Percentiles rank a stretch among this genome's conserved stretches.
Conservation (phyloP, 768 basidiomycete species). For the Tulasnella sp. region DNA sequence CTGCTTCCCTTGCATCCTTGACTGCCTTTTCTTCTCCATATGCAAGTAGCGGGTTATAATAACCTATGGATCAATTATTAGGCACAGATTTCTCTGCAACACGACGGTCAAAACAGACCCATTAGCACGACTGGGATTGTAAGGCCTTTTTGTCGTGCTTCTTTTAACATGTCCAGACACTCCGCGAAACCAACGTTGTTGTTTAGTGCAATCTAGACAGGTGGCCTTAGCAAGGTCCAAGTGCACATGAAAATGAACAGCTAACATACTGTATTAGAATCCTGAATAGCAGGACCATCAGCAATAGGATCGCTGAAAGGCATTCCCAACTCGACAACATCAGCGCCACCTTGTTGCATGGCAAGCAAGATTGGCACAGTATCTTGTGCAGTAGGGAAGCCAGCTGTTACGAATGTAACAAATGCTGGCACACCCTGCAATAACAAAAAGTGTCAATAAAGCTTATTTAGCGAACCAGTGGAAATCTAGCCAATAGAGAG, state of each 20-base stretch:
- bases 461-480: not conserved
- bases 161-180: slow-evolving; percentile 58
- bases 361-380: slow-evolving; percentile 82
- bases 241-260: not conserved
- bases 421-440: slow-evolving; percentile 45
- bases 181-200: slow-evolving; percentile 65
- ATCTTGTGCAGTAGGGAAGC: slow-evolving; percentile 64
- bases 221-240: not conserved
- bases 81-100: not conserved
- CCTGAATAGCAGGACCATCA: slow-evolving; percentile 89
- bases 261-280: slow-evolving; percentile 72
- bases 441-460: not conserved
- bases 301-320: slow-evolving; percentile 96
- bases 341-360: slow-evolving; percentile 86
- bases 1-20: slow-evolving; percentile 73
- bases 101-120: slow-evolving; percentile 40
- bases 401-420: slow-evolving; percentile 88
- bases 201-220: slow-evolving; percentile 61
- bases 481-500: not conserved
- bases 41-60: slow-evolving; percentile 92
- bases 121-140: slow-evolving; percentile 82
- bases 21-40: slow-evolving; percentile 94
- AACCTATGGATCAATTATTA: slow-evolving; percentile 42
- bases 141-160: slow-evolving; percentile 72
- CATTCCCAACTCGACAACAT: slow-evolving; percentile 89